These are phyloP conservation scores for Diplodia seriata DNA, from an alignment of 2,329 filamentous ascomycete species.

Conservation along the genomic window DNA sequence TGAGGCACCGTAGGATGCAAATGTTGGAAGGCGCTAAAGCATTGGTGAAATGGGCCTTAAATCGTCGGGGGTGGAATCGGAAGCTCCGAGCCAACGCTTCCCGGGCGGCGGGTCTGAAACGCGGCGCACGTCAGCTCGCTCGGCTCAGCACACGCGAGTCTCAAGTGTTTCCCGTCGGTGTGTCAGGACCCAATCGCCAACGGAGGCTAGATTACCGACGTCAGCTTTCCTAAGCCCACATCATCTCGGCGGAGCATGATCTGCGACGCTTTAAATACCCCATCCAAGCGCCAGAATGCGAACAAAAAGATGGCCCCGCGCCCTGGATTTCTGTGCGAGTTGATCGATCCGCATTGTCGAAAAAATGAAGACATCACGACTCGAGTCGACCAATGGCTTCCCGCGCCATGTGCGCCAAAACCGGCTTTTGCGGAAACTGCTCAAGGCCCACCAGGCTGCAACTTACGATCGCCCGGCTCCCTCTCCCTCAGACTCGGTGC, in stretches of 20 bases:
- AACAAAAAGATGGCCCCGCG: background rate
- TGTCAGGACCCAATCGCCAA: conserved; percentile 7
- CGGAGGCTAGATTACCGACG: background rate
- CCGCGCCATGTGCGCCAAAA: background rate
- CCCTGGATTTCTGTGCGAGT: background rate
- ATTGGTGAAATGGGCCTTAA: no score
- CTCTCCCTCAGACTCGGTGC: background rate
- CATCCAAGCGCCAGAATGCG: conserved; percentile 1
- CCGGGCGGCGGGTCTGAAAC: conserved; percentile 5
- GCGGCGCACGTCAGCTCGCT: conserved; percentile 6
- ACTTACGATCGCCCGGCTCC: background rate
- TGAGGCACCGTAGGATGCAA: no score
- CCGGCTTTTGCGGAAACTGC: conserved; percentile 1
- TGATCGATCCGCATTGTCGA: background rate
- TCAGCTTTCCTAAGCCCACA: background rate
- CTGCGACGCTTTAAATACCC: conserved; percentile 11
- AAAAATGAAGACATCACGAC: conserved; percentile 14
- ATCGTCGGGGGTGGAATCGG: background rate
- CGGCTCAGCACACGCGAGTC: conserved; percentile 11
- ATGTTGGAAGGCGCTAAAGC: no score
- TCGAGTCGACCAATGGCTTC: background rate
- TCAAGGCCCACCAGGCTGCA: conserved; percentile 1
- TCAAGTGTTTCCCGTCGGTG: conserved; percentile 13
- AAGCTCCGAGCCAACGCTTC: background rate
- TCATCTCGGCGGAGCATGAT: background rate